Evolutionary conservation across 768 basidiomycete genomes (phyloP), one percentile per base, ranked within the genome.

Genomic region (Rhizopogon roseolus): DNA sequence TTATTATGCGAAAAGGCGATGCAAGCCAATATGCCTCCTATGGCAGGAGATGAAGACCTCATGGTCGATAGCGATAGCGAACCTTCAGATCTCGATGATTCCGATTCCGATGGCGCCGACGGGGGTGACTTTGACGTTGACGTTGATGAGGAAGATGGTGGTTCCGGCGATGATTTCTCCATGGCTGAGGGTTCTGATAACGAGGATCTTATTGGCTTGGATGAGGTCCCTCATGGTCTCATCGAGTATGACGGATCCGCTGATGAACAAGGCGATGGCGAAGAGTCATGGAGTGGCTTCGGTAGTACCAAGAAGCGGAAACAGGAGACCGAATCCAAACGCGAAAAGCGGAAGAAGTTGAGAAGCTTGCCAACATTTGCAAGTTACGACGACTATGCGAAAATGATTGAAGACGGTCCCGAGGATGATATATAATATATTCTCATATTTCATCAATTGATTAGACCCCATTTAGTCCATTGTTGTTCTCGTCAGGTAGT

Each of bases 371-470:
- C 89, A 5, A 91, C 86, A 36, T 93, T 93, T 64, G 91, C 90
- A 10, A 89, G 82, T 63, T 92, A 92, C 61, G 91, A 93, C 54
- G 90, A 92, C 54, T 93, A 91, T 60, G 86, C 85, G 42, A 84
- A 75, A 71, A 76, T 93, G 81, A 93, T 93, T 54, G 91, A 93
- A 65, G 85, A 88, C 53, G 67, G 55, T 8, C 66, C 66, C 10
- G 67, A 67, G 44, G 62, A 67, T 6, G 60, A 67, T 1, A 56
- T 66, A 59, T 66, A 52, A 53, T 4, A 41, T 37, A 27, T 5
- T 25, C 48, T 42, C 14, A 36, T 48, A 34, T 48, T 5, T 13
- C 10, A 36, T 17, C 10, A 17, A 32, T 32, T 41, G 34, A 36
- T 36, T 5, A 36, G 34, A 36, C 34, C 34, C 11, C 34, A 11